These are phyloP conservation scores for Phaeotremella fagi DNA, from an alignment of 768 basidiomycete genomes.

Conservation along the genomic window DNA sequence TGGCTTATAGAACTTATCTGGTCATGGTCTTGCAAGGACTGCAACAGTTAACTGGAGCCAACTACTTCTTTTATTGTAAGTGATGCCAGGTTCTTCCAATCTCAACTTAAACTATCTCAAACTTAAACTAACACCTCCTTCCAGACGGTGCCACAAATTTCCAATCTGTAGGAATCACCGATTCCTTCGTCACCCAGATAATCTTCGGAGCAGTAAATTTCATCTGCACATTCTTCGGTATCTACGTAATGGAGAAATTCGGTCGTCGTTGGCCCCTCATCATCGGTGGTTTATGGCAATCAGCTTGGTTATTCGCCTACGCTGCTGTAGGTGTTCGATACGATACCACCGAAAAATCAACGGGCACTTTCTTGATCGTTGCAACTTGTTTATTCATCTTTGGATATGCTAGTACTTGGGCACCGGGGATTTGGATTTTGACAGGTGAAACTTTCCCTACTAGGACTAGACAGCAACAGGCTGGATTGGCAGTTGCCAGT, in stretches of 20 bases:
- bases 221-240: constrained; percentile 64
- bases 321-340: constrained; percentile 66
- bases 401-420: constrained; percentile 61
- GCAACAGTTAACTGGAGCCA: constrained; percentile 58
- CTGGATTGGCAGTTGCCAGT: constrained; percentile 59
- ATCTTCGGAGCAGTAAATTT: constrained; percentile 73
- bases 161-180: constrained; percentile 61
- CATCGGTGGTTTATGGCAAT: constrained; percentile 66
- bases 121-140: neutral
- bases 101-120: too few relatives aligned
- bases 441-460: constrained; percentile 74
- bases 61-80: constrained; percentile 11
- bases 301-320: constrained; percentile 66
- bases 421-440: constrained; percentile 52
- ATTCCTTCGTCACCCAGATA: constrained; percentile 68
- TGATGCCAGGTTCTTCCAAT: too few relatives aligned
- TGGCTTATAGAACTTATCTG: constrained; percentile 58
- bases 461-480: constrained; percentile 65
- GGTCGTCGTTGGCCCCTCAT: constrained; percentile 65
- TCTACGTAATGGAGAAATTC: constrained; percentile 70
- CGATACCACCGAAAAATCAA: constrained; percentile 51
- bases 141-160: constrained; percentile 59
- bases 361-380: constrained; percentile 64
- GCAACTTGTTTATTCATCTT: constrained; percentile 67
- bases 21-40: constrained; percentile 64